phyloP scores from a whole-genome alignment of 805 yeast species.

The Pichia membranifaciens region DNA sequence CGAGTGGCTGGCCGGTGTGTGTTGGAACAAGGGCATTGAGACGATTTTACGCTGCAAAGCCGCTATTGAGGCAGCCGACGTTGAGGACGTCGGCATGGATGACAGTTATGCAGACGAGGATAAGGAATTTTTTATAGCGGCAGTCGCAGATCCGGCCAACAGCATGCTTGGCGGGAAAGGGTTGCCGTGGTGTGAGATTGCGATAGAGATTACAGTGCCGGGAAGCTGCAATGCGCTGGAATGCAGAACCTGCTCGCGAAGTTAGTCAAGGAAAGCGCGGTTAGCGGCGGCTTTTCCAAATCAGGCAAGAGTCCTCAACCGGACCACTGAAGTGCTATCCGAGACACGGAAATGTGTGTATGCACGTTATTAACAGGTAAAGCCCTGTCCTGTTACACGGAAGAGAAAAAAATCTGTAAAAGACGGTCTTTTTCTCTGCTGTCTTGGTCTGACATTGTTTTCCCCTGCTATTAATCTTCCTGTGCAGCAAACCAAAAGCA shows the following conservation, averaged over 20 bases:
- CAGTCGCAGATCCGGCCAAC: neutral
- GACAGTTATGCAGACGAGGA: neutral
- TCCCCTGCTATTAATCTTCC: too few species aligned
- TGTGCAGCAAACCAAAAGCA: too few species aligned
- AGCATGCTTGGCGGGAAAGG: too few species aligned
- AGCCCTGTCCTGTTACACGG: too few species aligned
- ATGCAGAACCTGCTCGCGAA: neutral
- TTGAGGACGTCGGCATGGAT: neutral
- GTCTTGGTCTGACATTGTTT: too few species aligned
- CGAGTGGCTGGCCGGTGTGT: constrained; percentile 32
- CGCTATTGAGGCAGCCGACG: neutral
- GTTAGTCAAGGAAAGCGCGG: neutral
- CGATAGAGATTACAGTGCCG: neutral
- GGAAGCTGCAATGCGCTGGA: neutral
- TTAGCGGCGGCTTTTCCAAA: neutral
- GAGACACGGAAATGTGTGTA: too few species aligned
- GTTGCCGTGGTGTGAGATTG: neutral
- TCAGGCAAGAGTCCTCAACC: too few species aligned
- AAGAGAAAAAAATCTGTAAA: too few species aligned
- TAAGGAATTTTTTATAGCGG: too few species aligned
- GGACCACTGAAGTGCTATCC: too few species aligned
- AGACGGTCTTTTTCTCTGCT: too few species aligned
- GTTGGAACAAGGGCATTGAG: constrained; percentile 37
- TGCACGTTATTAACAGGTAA: too few species aligned
- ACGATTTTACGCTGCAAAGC: constrained; percentile 9